Conservation (phyloP, 192 early-diverging fungal genomes). For the Podila epicladia region DNA sequence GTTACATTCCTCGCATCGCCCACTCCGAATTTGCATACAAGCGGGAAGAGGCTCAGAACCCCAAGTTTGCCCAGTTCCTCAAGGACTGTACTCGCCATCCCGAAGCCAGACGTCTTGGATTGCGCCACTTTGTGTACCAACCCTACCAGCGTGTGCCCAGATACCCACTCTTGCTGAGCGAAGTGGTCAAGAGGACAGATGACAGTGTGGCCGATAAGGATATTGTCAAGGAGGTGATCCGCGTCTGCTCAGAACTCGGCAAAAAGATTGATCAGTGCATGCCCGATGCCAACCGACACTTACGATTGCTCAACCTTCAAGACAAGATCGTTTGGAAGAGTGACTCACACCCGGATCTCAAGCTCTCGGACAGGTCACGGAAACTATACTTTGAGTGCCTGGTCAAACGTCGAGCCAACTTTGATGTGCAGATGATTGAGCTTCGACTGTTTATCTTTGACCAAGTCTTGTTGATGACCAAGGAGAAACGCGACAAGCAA, state of each 20-base stretch:
- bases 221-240: slow-evolving; percentile 75
- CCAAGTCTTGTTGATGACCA: slow-evolving; percentile 83
- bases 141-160: slow-evolving; percentile 88
- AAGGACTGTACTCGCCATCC: slow-evolving; percentile 70
- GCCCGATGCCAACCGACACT: slow-evolving; percentile 52
- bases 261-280: slow-evolving; percentile 77
- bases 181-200: slow-evolving; percentile 83
- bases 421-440: slow-evolving; percentile 68
- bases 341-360: slow-evolving; percentile 67
- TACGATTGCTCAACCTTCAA: slow-evolving; percentile 23
- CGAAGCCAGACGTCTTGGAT: slow-evolving; percentile 82
- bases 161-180: slow-evolving; percentile 86
- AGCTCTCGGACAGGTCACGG: slow-evolving; percentile 74
- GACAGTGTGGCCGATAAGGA: slow-evolving; percentile 78
- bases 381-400: slow-evolving; percentile 81
- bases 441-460: slow-evolving; percentile 90
- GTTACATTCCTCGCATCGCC: slow-evolving; percentile 86
- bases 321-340: slow-evolving; percentile 44
- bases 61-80: slow-evolving; percentile 78
- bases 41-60: slow-evolving; percentile 75
- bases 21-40: slow-evolving; percentile 84
- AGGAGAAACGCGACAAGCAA: slow-evolving; percentile 66
- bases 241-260: slow-evolving; percentile 74
- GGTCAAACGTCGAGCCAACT: slow-evolving; percentile 71
- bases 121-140: slow-evolving; percentile 86